Evolutionary conservation across 768 basidiomycete genomes (phyloP).

Genomic region (Tylopilus cervinicoccineus): DNA sequence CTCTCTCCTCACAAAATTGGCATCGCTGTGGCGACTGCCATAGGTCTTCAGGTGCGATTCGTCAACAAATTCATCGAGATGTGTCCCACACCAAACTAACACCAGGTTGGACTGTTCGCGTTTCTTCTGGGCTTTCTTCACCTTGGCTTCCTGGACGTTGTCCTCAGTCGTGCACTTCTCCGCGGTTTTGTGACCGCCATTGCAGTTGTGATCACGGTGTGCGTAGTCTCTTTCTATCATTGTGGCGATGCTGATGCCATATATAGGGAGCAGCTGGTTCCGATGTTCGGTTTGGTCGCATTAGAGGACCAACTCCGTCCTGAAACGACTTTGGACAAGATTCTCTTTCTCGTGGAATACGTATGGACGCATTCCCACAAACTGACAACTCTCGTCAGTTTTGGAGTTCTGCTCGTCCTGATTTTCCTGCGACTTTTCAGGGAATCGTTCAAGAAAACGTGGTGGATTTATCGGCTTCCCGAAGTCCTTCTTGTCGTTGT

Average conservation of each 20-base stretch:
- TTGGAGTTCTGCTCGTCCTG: constrained; percentile 62
- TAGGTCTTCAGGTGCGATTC: constrained; percentile 69
- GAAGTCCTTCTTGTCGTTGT: constrained; percentile 90
- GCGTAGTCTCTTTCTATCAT: constrained; percentile 24
- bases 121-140: constrained; percentile 84
- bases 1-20: constrained; percentile 46
- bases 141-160: constrained; percentile 90
- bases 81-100: neutral
- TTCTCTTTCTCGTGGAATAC: constrained; percentile 67
- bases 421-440: constrained; percentile 60
- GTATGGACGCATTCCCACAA: constrained; percentile 53
- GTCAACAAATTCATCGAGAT: neutral
- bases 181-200: constrained; percentile 86
- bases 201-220: constrained; percentile 84
- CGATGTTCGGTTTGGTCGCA: constrained; percentile 78
- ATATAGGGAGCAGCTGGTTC: constrained; percentile 74
- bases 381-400: constrained; percentile 71
- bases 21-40: constrained; percentile 70
- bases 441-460: constrained; percentile 51
- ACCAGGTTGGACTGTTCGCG: constrained; percentile 77
- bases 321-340: constrained; percentile 70
- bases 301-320: constrained; percentile 55
- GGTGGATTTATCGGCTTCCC: constrained; percentile 77
- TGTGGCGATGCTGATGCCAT: neutral
- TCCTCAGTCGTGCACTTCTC: constrained; percentile 82